A percentile compares a stretch with the other conserved stretches of the same genome.
Evolutionary conservation across 495 filamentous ascomycete genomes (phyloP).

Genomic region (Daldinia vernicosa): DNA sequence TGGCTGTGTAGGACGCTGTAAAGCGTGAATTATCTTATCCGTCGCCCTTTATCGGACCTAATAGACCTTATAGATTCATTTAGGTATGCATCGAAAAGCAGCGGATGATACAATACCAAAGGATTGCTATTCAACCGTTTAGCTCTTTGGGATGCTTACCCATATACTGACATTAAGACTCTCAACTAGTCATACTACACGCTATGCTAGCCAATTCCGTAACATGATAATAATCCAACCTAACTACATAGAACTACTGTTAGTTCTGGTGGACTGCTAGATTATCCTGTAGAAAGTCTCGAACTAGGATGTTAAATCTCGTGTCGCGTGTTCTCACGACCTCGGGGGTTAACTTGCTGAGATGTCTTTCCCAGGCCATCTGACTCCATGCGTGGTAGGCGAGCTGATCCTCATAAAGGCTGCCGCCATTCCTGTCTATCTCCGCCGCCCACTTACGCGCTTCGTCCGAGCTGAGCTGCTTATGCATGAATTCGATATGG

Average conservation of each 20-base stretch:
- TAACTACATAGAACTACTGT: neutral
- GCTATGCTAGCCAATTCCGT: neutral
- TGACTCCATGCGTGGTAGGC: slow-evolving; percentile 60
- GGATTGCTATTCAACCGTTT: neutral
- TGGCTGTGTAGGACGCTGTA: neutral
- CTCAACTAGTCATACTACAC: slow-evolving; percentile 11
- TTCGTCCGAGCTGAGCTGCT: slow-evolving; percentile 46
- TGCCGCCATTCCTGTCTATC: slow-evolving; percentile 51
- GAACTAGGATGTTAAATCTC: slow-evolving; percentile 57
- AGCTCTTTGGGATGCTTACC: slow-evolving; percentile 10
- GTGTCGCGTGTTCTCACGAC: slow-evolving; percentile 50
- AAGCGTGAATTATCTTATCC: neutral
- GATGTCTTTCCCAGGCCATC: slow-evolving; percentile 54
- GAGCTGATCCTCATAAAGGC: slow-evolving; percentile 55
- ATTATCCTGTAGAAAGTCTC: slow-evolving; percentile 56
- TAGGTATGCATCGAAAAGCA: neutral
- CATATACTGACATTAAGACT: slow-evolving; percentile 3
- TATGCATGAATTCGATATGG: slow-evolving; percentile 59
- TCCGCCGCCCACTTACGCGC: slow-evolving; percentile 48
- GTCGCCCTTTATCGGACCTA: neutral
- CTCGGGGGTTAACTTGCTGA: slow-evolving; percentile 52
- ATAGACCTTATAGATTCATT: neutral
- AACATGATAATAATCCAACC: neutral
- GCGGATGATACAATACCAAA: neutral
- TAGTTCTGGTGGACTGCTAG: slow-evolving; percentile 23